phyloP scores from a whole-genome alignment of 2,329 filamentous ascomycete genomes.

The Nemania sp. region DNA sequence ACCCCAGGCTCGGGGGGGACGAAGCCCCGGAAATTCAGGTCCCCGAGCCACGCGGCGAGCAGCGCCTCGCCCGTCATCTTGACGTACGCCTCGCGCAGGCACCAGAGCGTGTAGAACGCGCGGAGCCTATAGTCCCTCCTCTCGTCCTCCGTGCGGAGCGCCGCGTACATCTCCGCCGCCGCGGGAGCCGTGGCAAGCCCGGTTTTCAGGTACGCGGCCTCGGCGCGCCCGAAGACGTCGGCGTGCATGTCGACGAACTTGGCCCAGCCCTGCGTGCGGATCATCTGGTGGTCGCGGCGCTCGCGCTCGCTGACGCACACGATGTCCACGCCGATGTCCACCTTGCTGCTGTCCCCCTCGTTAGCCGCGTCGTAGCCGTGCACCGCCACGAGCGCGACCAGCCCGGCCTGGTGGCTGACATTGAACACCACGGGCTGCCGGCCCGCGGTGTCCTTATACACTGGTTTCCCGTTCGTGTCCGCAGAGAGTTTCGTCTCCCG shows the following conservation, averaged over 20 bases:
- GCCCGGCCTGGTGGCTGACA: conserved; percentile 80
- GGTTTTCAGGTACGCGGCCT: conserved; percentile 72
- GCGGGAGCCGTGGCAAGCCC: conserved; percentile 46
- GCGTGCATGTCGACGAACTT: conserved; percentile 78
- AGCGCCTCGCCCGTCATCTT: conserved; percentile 86
- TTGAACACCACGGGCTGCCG: conserved; percentile 73
- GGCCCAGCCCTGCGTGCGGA: conserved; percentile 69
- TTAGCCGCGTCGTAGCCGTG: conserved; percentile 47
- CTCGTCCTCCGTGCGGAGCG: conserved; percentile 48
- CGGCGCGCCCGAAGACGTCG: conserved; percentile 74
- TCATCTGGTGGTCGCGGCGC: conserved; percentile 68
- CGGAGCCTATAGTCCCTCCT: conserved; percentile 73
- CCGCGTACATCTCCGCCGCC: conserved; percentile 45
- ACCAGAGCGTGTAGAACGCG: conserved; percentile 82
- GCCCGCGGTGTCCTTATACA: conserved; percentile 62
- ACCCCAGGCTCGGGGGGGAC: conserved; percentile 61
- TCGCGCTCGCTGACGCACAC: conserved; percentile 79
- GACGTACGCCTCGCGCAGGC: conserved; percentile 82
- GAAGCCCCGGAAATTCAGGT: conserved; percentile 76
- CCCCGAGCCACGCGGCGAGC: conserved; percentile 76
- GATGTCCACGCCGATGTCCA: conserved; percentile 78
- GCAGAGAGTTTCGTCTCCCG: conserved; percentile 66
- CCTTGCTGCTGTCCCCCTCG: conserved; percentile 33
- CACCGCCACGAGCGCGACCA: conserved; percentile 75
- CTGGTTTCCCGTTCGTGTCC: conserved; percentile 66